phyloP scores from a whole-genome alignment of 176 grass and related monocot species.

The Zea mays region DNA sequence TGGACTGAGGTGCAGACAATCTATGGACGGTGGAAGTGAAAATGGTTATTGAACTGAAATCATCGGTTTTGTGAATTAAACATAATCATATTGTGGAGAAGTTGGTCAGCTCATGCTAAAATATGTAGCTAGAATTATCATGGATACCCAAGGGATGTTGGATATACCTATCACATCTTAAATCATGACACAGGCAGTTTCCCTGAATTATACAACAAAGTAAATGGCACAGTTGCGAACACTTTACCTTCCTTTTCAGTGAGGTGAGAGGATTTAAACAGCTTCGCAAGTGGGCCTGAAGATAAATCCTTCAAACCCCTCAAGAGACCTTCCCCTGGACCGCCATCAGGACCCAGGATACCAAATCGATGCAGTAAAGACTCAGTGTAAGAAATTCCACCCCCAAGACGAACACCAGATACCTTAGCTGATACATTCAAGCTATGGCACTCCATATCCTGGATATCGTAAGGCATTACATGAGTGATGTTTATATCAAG shows the following conservation, averaged over 20 bases:
- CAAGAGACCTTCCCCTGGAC: slow-evolving; percentile 85
- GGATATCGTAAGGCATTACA: slow-evolving; percentile 85
- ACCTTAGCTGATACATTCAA: slow-evolving; percentile 81
- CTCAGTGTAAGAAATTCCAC: slow-evolving; percentile 91
- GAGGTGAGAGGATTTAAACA: slow-evolving; percentile 78
- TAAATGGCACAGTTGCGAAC: slow-evolving; percentile 6
- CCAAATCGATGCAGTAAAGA: slow-evolving; percentile 86
- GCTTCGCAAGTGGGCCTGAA: slow-evolving; percentile 87
- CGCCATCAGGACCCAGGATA: slow-evolving; percentile 90
- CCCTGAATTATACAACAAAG: slow-evolving; percentile 1
- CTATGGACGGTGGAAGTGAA: slow-evolving; percentile 11
- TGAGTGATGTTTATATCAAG: slow-evolving; percentile 84
- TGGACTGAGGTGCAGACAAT: slow-evolving; percentile 14
- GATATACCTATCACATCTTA: slow-evolving; percentile 7
- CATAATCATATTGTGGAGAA: slow-evolving; percentile 9
- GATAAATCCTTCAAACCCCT: slow-evolving; percentile 93
- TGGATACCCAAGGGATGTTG: slow-evolving; percentile 1
- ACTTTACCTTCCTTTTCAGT: slow-evolving; percentile 56
- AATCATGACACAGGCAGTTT: slow-evolving; percentile 9
- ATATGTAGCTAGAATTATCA: slow-evolving; percentile 10
- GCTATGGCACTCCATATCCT: slow-evolving; percentile 95
- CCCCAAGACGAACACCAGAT: slow-evolving; percentile 86
- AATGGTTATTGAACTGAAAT: slow-evolving; percentile 10
- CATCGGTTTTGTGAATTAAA: slow-evolving; percentile 4
- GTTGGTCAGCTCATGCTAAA: slow-evolving; percentile 3